These are phyloP conservation scores for Neonectria faginata DNA, from an alignment of 2,329 filamentous ascomycete species.

Conservation along the genomic window DNA sequence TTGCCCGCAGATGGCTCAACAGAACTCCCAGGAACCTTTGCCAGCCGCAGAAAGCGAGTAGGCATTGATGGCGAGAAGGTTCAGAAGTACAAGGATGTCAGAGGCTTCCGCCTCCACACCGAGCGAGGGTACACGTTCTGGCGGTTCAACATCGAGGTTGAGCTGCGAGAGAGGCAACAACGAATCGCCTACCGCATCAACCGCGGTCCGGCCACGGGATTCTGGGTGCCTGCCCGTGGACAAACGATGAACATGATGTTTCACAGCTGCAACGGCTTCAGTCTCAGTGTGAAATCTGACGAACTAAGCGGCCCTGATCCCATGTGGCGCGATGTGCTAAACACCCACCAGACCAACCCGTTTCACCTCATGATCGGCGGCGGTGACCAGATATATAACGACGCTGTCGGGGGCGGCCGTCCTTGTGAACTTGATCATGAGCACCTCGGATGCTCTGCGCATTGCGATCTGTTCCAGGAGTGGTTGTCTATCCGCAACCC, in stretches of 20 bases:
- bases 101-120: slow-evolving; percentile 83
- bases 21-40: slow-evolving; percentile 66
- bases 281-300: slow-evolving; percentile 79
- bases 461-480: slow-evolving; percentile 78
- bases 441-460: not conserved
- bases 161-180: slow-evolving; percentile 81
- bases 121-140: slow-evolving; percentile 95
- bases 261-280: slow-evolving; percentile 97
- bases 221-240: slow-evolving; percentile 90
- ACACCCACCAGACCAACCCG: slow-evolving; percentile 87
- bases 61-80: slow-evolving; percentile 81
- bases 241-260: slow-evolving; percentile 99
- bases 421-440: not conserved
- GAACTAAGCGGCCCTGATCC: slow-evolving; percentile 92
- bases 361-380: slow-evolving; percentile 99
- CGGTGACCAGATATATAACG: slow-evolving; percentile 97
- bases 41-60: slow-evolving; percentile 64
- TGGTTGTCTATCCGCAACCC: slow-evolving; percentile 88
- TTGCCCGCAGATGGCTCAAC: slow-evolving; percentile 54
- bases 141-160: slow-evolving; percentile 95
- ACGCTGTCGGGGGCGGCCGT: slow-evolving; percentile 63
- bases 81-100: slow-evolving; percentile 84
- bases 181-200: slow-evolving; percentile 97
- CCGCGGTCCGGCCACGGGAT: slow-evolving; percentile 84
- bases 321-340: slow-evolving; percentile 95